Evolutionary conservation across 306 rosid species (phyloP), one percentile per base, ranked within the genome.

Genomic region (Ceratonia siliqua): DNA sequence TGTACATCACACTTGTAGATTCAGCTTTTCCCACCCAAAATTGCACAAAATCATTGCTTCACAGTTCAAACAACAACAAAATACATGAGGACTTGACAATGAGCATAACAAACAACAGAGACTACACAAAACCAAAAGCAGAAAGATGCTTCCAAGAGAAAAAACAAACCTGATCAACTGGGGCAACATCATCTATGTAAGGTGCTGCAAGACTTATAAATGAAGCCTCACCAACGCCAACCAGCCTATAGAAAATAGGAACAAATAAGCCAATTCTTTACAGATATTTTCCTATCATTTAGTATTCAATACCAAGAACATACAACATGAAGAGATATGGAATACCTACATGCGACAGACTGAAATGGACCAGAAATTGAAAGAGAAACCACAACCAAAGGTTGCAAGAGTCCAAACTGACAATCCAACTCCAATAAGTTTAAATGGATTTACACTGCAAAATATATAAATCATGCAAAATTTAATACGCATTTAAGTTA

Each of bases 161-260:
- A 79, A 78, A 85, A 75, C 36, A 76, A 77, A 94, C 98, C 97
- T 89, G 87, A 35, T 87, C 56, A 76, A 0, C 82, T 1, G 98
- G 98, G 74, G 98, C 98, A 73, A 80, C 89, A 58, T 94, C 98
- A 79, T 89, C 94, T 74, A 94, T 91, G 89, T 91, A 94, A 45
- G 98, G 98, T 25, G 98, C 96, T 49, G 98, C 98, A 81, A 94
- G 98, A 87, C 96, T 94, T 81, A 94, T 87, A 73, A 94, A 94
- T 55, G 98, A 94, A 46, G 98, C 98, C 87, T 94, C 98, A 3
- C 98, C 98, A 57, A 91, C 89, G 64, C 97, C 97, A 62, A 91
- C 98, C 22, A 94, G 55, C 98, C 97, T 91, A 72, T 53, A 61
- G 50, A 79, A 48, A 79, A 73, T 75, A 32, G 58, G 36, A 50